phyloP scores from a whole-genome alignment of 192 early-diverging fungal genomes.

The Kickxella alabastrina region DNA sequence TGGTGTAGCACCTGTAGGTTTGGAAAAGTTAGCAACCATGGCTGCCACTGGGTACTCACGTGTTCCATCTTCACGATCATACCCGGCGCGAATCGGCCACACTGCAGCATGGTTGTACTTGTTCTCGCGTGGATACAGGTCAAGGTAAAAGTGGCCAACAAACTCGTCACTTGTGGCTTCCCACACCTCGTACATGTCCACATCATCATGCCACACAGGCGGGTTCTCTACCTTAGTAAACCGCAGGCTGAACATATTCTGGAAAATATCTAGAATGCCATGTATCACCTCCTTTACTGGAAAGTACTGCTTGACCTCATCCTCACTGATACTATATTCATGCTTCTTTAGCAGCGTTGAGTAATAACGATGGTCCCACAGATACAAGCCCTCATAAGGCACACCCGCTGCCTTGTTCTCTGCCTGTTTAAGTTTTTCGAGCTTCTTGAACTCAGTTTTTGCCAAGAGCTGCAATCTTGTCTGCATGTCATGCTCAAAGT shows the following conservation, averaged over 20 bases:
- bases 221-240: slow-evolving; percentile 56
- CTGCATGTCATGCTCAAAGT: slow-evolving; percentile 57
- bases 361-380: neutral
- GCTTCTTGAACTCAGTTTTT: neutral
- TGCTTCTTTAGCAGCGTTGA: neutral
- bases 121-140: slow-evolving; percentile 61
- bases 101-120: slow-evolving; percentile 65
- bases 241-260: slow-evolving; percentile 58
- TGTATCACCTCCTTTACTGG: slow-evolving; percentile 49
- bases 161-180: slow-evolving; percentile 55
- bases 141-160: slow-evolving; percentile 62
- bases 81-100: slow-evolving; percentile 64
- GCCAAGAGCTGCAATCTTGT: neutral
- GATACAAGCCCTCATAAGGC: neutral
- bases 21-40: slow-evolving; percentile 59
- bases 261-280: slow-evolving; percentile 63
- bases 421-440: neutral
- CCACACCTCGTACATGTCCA: slow-evolving; percentile 63
- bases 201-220: slow-evolving; percentile 69
- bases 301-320: slow-evolving; percentile 71
- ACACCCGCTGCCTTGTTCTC: neutral
- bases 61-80: slow-evolving; percentile 41
- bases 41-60: slow-evolving; percentile 55
- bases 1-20: slow-evolving; percentile 56
- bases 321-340: neutral